Evolutionary conservation across 2,329 filamentous ascomycete genomes (phyloP), one percentile per base, ranked within the genome.

Genomic region (Mycosphaerella sp.): DNA sequence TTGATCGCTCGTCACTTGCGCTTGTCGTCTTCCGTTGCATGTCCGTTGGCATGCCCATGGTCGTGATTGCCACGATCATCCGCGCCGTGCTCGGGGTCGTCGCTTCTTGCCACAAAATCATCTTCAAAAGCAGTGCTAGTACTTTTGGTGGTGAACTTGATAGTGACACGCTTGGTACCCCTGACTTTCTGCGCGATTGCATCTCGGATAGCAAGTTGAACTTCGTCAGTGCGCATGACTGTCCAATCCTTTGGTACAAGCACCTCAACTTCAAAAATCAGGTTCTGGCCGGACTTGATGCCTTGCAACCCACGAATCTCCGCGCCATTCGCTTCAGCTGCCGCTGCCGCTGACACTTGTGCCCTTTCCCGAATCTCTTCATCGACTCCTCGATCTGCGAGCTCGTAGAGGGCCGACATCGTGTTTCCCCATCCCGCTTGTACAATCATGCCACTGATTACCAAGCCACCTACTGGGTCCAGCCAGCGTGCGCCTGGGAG

Each of bases 201-300:
- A 43, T 83, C 79, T 56, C 93, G 82, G 36, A 97, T 79, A 2
- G 78, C 74, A 36, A 86, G 81, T 70, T 98, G 93, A 11, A 95
- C 76, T 12, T 79, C 74, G 38, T 82, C 78, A 6, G 85, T 81
- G 51, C 86, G 80, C 50, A 84, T 81, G 5, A 98, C 76, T 0
- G 86, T 86, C 86, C 87, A 95, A 34, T 76, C 74, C 21, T 78
- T 80, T 0, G 92, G 89, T 12, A 95, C 87, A 1, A 82, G 86
- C 57, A 97, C 73, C 70, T 95, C 91, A 6, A 98, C 71, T 64
- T 97, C 93, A 63, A 97, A 84, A 31, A 97, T 78, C 69, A 95
- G 96, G 74, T 96, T 98, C 71, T 96, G 93, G 31, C 93, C 93
- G 3, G 89, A 93, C 74, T 98, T 98, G 72, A 95, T 80, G 51